Evolutionary conservation across 2,329 filamentous ascomycete species (phyloP), one percentile per base, ranked within the genome.

Genomic region (Botrytis fragariae): DNA sequence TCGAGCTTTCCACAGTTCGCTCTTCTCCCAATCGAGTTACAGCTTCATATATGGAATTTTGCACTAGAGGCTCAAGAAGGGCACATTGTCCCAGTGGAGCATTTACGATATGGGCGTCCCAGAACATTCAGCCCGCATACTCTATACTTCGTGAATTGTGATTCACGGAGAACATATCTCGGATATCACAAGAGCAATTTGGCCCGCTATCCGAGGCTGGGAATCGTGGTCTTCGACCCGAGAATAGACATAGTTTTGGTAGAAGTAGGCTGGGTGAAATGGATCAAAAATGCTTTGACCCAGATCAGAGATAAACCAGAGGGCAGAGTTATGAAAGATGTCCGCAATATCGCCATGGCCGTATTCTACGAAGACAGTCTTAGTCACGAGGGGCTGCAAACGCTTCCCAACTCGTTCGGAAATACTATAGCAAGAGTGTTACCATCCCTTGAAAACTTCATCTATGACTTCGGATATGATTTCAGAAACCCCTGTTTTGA

Each of bases 111-210:
- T 22, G 48, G 35, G n/a, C 65, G 25, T 61, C 54, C 32, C 32
- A 32, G 54, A 35, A 70, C 35, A 61, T 70, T 61, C 57, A 37
- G 37, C n/a, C 68, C 54, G 29, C 54, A 70, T 61, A 54, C 10
- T 29, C 45, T 61, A 22, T 70, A 61, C 60, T 70, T 61, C 25
- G 68, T 70, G 39, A 70, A 70, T 45, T 45, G 57, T 42, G 54
- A 61, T 70, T 44, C 68, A 6, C 51, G 57, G 5, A 70, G 57
- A 37, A 70, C 22, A n/a, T 70, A 70, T 61, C 51, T 70, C 8
- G 39, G 44, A 18, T 70, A n/a, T 44, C 57, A 70, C 25, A 59
- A 70, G 37, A 61, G 35, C 10, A 70, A 44, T 29, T 22, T 45
- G 57, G 68, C 68, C 25, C 39, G 29, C 57, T 45, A 61, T 44